A percentile compares a stretch with the other conserved stretches of the same genome.
Conservation (phyloP, 495 filamentous ascomycete genomes). For the Tuber aestivum region DNA sequence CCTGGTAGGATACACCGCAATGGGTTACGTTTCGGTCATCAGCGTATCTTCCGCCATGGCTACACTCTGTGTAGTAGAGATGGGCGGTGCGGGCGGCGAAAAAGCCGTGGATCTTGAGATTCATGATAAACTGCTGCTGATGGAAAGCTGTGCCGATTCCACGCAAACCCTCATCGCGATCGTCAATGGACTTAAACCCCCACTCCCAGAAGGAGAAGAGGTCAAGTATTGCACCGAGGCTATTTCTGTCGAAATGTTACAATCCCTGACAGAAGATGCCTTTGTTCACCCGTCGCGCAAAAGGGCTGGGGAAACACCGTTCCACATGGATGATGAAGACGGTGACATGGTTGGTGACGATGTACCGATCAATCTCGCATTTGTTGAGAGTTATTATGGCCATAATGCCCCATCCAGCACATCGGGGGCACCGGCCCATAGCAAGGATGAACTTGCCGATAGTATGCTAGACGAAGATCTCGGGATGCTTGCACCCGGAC, state of each 20-base stretch:
- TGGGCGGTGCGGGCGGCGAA: slow-evolving; percentile 49
- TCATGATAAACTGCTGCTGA: slow-evolving; percentile 73
- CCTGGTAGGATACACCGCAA: slow-evolving; percentile 57
- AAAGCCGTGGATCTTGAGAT: slow-evolving; percentile 73
- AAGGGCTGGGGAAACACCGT: slow-evolving; percentile 1
- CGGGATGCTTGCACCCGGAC: slow-evolving; percentile 40
- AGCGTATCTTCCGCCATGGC: slow-evolving; percentile 73
- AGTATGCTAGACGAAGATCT: slow-evolving; percentile 51
- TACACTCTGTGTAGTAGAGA: slow-evolving; percentile 53
- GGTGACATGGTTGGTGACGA: slow-evolving; percentile 47
- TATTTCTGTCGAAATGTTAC: slow-evolving; percentile 80
- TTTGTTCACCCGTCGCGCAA: slow-evolving; percentile 47
- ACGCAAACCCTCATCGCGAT: slow-evolving; percentile 84
- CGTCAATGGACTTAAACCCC: slow-evolving; percentile 74
- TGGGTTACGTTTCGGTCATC: slow-evolving; percentile 77
- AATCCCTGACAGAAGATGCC: slow-evolving; percentile 79
- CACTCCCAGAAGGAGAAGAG: slow-evolving; percentile 69
- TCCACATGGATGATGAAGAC: slow-evolving; percentile 24
- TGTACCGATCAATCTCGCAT: slow-evolving; percentile 50
- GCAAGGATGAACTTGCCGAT: slow-evolving; percentile 47
- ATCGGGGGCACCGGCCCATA: slow-evolving; percentile 28
- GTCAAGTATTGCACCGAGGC: slow-evolving; percentile 83
- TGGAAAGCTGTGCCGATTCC: slow-evolving; percentile 95
- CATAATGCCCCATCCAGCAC: slow-evolving; percentile 11
- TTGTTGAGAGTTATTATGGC: slow-evolving; percentile 60